Percentiles rank a stretch among this genome's conserved stretches.
Evolutionary conservation across 2,329 filamentous ascomycete genomes (phyloP).

Genomic region (Fusarium stilboides): DNA sequence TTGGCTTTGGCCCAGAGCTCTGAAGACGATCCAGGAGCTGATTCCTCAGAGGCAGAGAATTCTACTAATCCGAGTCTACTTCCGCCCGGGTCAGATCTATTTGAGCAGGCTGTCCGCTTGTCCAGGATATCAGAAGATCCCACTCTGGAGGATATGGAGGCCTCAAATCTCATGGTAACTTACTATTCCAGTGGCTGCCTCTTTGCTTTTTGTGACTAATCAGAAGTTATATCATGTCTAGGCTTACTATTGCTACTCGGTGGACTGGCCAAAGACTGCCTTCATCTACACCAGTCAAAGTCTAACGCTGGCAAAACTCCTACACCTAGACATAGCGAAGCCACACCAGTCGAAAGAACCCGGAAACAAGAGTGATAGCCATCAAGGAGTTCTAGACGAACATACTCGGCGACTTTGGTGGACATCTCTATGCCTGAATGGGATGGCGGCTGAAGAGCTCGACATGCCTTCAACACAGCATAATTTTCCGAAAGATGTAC

Average conservation of each 20-base stretch:
- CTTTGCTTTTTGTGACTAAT: no score
- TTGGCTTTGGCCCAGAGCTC: neutral
- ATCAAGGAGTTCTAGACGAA: rapidly evolving
- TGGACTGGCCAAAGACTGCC: neutral
- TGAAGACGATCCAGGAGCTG: neutral
- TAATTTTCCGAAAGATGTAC: rapidly evolving
- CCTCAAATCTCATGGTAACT: neutral
- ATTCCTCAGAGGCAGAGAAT: neutral
- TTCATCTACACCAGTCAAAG: neutral
- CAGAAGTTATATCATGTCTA: neutral
- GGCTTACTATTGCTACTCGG: conserved; percentile 1
- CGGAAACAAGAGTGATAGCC: rapidly evolving
- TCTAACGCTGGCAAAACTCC: neutral
- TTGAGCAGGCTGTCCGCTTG: neutral
- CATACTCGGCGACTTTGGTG: conserved; percentile 7
- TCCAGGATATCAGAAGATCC: neutral
- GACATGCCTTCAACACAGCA: neutral
- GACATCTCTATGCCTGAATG: neutral
- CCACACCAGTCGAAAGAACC: rapidly evolving
- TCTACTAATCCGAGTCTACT: no score
- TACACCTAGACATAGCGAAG: neutral
- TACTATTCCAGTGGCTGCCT: no score
- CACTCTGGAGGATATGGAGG: neutral
- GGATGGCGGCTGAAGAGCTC: neutral
- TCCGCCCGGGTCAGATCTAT: neutral